Conservation (phyloP, 495 filamentous ascomycete genomes). For the Tuber indicum region DNA sequence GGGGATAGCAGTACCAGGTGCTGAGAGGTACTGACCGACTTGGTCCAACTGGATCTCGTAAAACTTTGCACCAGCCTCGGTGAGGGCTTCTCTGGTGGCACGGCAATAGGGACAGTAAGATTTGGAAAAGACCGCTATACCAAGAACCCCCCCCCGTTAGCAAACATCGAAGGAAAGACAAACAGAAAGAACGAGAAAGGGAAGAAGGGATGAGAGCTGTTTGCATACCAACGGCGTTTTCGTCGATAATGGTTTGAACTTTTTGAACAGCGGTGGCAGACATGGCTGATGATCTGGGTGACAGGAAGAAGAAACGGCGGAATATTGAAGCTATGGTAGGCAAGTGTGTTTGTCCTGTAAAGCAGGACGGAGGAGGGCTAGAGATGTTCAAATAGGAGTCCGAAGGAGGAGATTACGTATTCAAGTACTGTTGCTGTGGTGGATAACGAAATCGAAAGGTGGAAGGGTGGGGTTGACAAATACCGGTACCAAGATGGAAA, state of each 20-base stretch:
- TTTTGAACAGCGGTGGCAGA: conserved; percentile 72
- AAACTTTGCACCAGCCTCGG: conserved; percentile 63
- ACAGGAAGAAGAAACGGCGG: conserved; percentile 64
- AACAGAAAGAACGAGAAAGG: conserved; percentile 2
- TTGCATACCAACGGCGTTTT: conserved; percentile 77
- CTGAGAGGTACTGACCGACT: conserved; percentile 50
- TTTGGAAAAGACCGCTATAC: conserved; percentile 84
- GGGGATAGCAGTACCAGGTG: not conserved
- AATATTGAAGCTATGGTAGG: conserved; percentile 71
- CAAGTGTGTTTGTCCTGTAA: conserved; percentile 17
- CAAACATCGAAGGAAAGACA: not conserved
- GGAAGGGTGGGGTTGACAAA: not conserved
- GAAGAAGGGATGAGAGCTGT: not conserved
- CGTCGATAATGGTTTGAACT: conserved; percentile 79
- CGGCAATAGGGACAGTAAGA: conserved; percentile 94
- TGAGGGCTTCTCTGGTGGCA: conserved; percentile 67
- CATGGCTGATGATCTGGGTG: conserved; percentile 53
- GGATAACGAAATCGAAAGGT: not conserved
- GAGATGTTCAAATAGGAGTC: not conserved
- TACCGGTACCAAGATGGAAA: not conserved
- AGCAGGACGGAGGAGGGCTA: conserved; percentile 7
- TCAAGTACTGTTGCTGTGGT: not conserved
- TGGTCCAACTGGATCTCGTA: conserved; percentile 75
- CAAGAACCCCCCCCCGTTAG: conserved; percentile 3
- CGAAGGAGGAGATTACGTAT: conserved; percentile 1